These are phyloP conservation scores for Phoma sp. DNA, from an alignment of 2,329 filamentous ascomycete species.

Conservation along the genomic window DNA sequence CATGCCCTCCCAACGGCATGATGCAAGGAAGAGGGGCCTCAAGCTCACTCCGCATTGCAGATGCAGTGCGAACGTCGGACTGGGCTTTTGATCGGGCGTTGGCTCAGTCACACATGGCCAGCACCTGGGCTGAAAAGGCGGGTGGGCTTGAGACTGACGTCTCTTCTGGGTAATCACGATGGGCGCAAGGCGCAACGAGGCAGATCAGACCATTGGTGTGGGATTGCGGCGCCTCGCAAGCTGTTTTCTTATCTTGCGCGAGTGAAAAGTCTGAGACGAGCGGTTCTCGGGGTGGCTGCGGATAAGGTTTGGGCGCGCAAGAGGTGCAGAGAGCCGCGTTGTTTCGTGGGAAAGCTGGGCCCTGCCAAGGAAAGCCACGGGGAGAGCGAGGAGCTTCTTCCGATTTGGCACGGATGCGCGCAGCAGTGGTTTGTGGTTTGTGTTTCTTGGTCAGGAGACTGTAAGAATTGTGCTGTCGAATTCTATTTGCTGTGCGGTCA, in stretches of 20 bases:
- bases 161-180: background rate
- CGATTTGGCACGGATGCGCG: too few relatives aligned
- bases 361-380: constrained; percentile 5
- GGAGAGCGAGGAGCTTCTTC: background rate
- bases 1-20: constrained; percentile 5
- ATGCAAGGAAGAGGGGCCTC: background rate
- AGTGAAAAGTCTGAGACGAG: too few relatives aligned
- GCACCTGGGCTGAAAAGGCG: background rate
- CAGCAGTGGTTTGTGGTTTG: too few relatives aligned
- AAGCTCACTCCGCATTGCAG: background rate
- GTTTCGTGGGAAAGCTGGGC: constrained; percentile 6
- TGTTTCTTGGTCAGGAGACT: too few relatives aligned
- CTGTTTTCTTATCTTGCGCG: background rate
- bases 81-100: constrained; percentile 7
- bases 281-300: background rate
- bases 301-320: constrained; percentile 7
- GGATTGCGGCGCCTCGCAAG: background rate
- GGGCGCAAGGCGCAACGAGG: constrained; percentile 3
- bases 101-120: constrained; percentile 21
- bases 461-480: too few relatives aligned
- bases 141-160: constrained; percentile 13
- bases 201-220: background rate
- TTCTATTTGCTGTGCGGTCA: too few relatives aligned
- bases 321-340: background rate
- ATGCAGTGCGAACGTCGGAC: constrained; percentile 15